Conservation (phyloP, 495 filamentous ascomycete species). For the Penicillium paradoxum region DNA sequence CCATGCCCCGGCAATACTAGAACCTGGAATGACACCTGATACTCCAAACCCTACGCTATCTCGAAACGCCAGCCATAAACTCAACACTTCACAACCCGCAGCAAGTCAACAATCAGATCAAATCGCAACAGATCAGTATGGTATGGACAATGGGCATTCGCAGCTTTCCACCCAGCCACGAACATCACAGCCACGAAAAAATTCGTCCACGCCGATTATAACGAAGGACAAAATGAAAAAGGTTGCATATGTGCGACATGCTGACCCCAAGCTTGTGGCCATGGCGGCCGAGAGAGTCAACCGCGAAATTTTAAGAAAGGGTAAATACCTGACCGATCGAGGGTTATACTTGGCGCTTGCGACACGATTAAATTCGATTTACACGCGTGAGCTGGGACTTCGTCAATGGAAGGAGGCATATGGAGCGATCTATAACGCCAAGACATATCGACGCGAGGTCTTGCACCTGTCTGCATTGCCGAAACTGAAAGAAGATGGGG, state of each 20-base stretch:
- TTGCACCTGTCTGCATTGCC: slow-evolving; percentile 11
- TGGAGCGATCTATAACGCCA: slow-evolving; percentile 26
- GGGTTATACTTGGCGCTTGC: slow-evolving; percentile 15
- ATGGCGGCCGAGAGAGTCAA: slow-evolving; percentile 15
- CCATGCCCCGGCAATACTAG: neutral
- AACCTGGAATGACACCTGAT: neutral
- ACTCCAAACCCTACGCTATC: neutral
- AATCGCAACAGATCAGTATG: neutral
- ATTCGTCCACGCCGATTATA: neutral
- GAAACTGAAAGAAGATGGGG: slow-evolving; percentile 13
- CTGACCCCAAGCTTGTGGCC: slow-evolving; percentile 8
- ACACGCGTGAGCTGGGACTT: slow-evolving; percentile 11
- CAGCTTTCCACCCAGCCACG: neutral
- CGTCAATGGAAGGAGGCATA: slow-evolving; percentile 26
- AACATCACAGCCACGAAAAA: neutral
- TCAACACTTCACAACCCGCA: neutral
- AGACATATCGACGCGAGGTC: slow-evolving; percentile 12
- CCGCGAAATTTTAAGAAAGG: slow-evolving; percentile 12
- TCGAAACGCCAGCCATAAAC: neutral
- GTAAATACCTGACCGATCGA: slow-evolving; percentile 15
- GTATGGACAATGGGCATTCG: neutral
- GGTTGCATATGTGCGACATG: slow-evolving; percentile 2
- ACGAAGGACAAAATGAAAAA: slow-evolving; percentile 6
- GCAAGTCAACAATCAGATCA: neutral
- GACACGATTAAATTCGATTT: slow-evolving; percentile 22